Base-by-base conservation (phyloP, 768 basidiomycete genomes). In the Kwoniella bestiolae region DNA sequence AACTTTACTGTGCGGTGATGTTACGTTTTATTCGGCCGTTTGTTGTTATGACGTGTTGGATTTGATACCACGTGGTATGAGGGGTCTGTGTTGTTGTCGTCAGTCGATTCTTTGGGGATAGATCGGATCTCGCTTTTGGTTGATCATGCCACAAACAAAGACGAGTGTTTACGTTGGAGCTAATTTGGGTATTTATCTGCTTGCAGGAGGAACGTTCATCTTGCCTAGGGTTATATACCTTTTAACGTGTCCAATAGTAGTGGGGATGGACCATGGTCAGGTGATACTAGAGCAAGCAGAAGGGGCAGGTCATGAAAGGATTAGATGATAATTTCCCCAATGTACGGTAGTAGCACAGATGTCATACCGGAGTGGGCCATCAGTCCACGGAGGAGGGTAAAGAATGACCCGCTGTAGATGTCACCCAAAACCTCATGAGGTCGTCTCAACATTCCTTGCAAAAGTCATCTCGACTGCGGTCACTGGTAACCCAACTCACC, bases 41-140 rank as follows among this genome's bases (percentile, higher is more conserved):
- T 29, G 14, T 16, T 16, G 29, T 35, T 53, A 53, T 53, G 52
- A 53, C 52, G 52, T 35, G 52, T 29, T 12, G 26, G 6, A 32
- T 11, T 11, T 5, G 14, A 29, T 11, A 16, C 31, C 31, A 32
- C 51, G 51, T 18, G 51, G 26, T n/a, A n/a, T n/a, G n/a, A 12
- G 6, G 23, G 23, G 51, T 28, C 5, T 52, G 5, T 25, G 28
- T 8, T 52, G 46, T 47, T 47, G 46, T 21, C 25, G 46, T 18
- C 12, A 47, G 21, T 25, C 29, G 34, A 34, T 55, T 55, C n/a
- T 32, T 55, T 32, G 52, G 52, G 52, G 31, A 34, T 55, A 55
- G 52, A 35, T 55, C 50, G 46, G 46, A n/a, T 47, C 21, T n/a
- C n/a, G n/a, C 38, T 8, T 18, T 41, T 8, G 38, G 8, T 8